Conservation (phyloP, 441 rosid genomes). For the Gossypium davidsonii region DNA sequence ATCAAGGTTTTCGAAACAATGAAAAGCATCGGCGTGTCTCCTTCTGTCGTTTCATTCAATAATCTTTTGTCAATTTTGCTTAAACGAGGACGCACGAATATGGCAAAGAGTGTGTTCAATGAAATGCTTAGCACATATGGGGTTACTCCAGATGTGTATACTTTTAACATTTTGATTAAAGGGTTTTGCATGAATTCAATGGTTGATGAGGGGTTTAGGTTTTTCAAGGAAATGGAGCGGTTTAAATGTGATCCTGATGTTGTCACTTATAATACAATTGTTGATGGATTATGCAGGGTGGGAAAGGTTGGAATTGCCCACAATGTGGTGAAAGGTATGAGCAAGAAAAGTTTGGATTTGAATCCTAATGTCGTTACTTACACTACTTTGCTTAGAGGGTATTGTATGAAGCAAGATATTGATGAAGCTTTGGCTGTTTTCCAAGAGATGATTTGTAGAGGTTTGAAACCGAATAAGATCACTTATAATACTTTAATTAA, state of each 20-base stretch:
- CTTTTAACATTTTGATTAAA: slow-evolving; percentile 59
- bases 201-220: slow-evolving; percentile 59
- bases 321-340: slow-evolving; percentile 71
- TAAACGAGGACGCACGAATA: slow-evolving; percentile 61
- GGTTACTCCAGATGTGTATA: slow-evolving; percentile 56
- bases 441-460: slow-evolving; percentile 42
- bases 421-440: slow-evolving; percentile 59
- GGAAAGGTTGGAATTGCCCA: slow-evolving; percentile 68
- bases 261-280: slow-evolving; percentile 69
- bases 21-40: slow-evolving; percentile 66
- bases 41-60: slow-evolving; percentile 65
- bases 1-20: slow-evolving; percentile 50
- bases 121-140: slow-evolving; percentile 73
- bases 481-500: slow-evolving; percentile 65
- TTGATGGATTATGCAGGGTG: slow-evolving; percentile 76
- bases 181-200: slow-evolving; percentile 71
- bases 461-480: slow-evolving; percentile 51
- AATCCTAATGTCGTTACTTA: slow-evolving; percentile 63
- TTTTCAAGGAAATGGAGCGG: slow-evolving; percentile 53
- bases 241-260: slow-evolving; percentile 55
- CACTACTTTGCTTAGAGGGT: slow-evolving; percentile 75
- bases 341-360: slow-evolving; percentile 34
- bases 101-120: slow-evolving; percentile 59
- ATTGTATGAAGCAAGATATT: slow-evolving; percentile 56
- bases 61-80: slow-evolving; percentile 52